Evolutionary conservation across 805 yeast species (phyloP).

Genomic region (Grigorovia transvaalensis): DNA sequence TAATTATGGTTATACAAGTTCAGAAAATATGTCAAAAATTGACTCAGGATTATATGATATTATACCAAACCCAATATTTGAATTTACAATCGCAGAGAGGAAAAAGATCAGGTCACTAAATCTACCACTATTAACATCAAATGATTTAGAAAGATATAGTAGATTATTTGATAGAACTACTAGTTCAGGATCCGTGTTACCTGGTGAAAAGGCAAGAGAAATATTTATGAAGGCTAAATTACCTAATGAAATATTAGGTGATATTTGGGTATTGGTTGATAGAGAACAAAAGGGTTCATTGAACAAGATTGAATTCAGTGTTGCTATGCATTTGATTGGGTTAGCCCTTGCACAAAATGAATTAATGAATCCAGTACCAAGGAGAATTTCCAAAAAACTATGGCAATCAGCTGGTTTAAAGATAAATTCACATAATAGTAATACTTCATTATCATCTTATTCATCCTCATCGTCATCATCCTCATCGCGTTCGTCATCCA

Average conservation of each 20-base stretch:
- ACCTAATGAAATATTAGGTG: conserved; percentile 65
- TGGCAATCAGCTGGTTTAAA: conserved; percentile 30
- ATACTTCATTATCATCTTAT: not conserved
- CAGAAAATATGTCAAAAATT: conserved; percentile 14
- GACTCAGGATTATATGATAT: conserved; percentile 32
- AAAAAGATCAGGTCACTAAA: conserved; percentile 9
- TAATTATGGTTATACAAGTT: conserved; percentile 38
- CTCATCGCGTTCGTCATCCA: conserved; percentile 1
- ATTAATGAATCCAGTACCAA: conserved; percentile 47
- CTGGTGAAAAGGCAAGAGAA: conserved; percentile 69
- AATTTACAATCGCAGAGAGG: not conserved
- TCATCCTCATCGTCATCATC: not conserved
- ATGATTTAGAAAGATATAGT: conserved; percentile 53
- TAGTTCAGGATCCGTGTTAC: conserved; percentile 28
- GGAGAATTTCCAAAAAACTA: conserved; percentile 31
- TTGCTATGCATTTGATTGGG: conserved; percentile 94
- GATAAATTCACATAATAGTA: not conserved
- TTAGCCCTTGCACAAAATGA: conserved; percentile 50
- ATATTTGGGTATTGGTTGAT: conserved; percentile 84
- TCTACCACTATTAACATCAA: conserved; percentile 40
- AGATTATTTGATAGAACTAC: conserved; percentile 60
- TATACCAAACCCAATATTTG: conserved; percentile 11
- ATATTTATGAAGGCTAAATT: conserved; percentile 84
- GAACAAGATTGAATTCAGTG: conserved; percentile 61
- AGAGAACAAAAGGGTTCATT: conserved; percentile 61